Evolutionary conservation across 2,329 filamentous ascomycete species (phyloP), one percentile per base, ranked within the genome.

Genomic region (Gyromitra esculenta): DNA sequence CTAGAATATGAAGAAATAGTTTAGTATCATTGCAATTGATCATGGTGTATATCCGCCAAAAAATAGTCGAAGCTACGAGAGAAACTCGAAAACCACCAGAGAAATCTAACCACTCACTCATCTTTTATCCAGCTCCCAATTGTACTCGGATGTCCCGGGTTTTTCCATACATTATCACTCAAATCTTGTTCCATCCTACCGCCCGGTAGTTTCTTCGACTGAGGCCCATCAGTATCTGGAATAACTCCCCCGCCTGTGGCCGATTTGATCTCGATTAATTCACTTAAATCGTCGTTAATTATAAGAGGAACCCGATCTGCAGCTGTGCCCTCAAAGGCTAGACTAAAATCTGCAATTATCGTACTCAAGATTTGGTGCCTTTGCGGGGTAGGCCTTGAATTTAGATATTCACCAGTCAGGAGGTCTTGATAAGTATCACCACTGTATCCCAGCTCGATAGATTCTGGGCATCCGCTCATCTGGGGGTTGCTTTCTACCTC

Each of bases 121-220:
- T 59, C 25, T 50, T 45, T 48, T 68, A 68, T 35, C 52, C 50
- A 57, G 18, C 52, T 68, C 4, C 37, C 65, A 15, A 68, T 57
- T 45, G 54, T 25, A 43, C 39, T 68, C n/a, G 15, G 21, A 31
- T 18, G 41, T 9, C 37, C 65, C 6, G 35, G 54, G 50, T 52
- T 68, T 37, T 45, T 57, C 65, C 52, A 68, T n/a, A 68, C 39
- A 25, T 11, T 41, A 56, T 52, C 64, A 18, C 35, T 35, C 35
- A 56, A 39, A 15, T 1, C n/a, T 59, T 8, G 45, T n/a, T 50
- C 45, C 18, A 50, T 50, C 45, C 8, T 13, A n/a, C 7, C 57
- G 57, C 6, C 21, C 7, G 4, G 25, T 54, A 43, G 18, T 43
- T 41, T 43, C 9, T 18, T 6, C n/a, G 45, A 18, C 7, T 18